Evolutionary conservation across 1,284 basidiomycete genomes (phyloP), one percentile per base, ranked within the genome.

Genomic region (Irpex lacteus): DNA sequence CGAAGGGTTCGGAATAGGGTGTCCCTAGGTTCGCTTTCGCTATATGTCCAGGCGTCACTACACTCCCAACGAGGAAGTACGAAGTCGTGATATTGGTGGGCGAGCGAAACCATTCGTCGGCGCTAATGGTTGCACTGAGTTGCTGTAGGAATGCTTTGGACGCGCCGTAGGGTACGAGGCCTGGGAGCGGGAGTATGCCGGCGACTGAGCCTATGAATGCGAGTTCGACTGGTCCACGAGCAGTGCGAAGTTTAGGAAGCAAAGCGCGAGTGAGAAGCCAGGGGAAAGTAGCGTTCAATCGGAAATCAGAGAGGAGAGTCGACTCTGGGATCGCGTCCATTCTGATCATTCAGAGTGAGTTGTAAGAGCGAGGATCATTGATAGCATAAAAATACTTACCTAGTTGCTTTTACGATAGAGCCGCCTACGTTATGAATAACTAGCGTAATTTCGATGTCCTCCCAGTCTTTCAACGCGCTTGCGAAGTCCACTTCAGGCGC

Each of bases 381-480:
- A 32, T 32, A 32, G 32, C 4, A 21, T 52, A 52, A 21, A 21
- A 52, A 52, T 19, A 61, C 49, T 26, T 38, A 55, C 60, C 60
- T 54, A 11, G 37, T 47, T 26, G 50, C 26, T 26, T 49, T 32
- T 7, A 32, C n/a, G 5, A 11, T 5, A 13, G 50, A 18, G 21
- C 61, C 61, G 5, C 64, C 64, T 11, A 62, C 64, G 34, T 65
- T 65, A 37, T 65, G 54, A 5, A 63, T 37, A n/a, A 65, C 60
- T 1, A 65, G 61, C 15, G 64, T 65, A 47, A 65, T 65, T 8
- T 65, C 54, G 18, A 65, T 37, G 8, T 49, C 64, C 18, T 62
- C 44, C 40, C 50, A 65, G 4, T 52, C 52, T 38, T 53, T 47
- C 6, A 59, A 40, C 2, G 61, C 52, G 55, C 52, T 59, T 18